Evolutionary conservation across 352 stramenopile species (phyloP).

Genomic region (Globisporangium cylindrosporum): DNA sequence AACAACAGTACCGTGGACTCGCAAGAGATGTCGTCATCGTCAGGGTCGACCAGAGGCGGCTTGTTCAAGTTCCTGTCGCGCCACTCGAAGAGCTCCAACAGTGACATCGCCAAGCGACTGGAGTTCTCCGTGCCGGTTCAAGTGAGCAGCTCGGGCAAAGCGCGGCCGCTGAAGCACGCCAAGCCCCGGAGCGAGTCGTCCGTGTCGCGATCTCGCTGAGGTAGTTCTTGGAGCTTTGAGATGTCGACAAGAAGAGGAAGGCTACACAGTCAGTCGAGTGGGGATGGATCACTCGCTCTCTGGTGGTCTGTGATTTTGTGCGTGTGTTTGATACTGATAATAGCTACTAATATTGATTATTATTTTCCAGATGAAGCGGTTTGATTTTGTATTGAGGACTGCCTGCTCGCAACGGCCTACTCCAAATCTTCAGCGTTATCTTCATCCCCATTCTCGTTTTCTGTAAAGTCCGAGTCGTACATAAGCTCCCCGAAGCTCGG

Average conservation of each 20-base stretch:
- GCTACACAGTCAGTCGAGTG: neutral
- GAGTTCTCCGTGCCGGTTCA: slow-evolving; percentile 59
- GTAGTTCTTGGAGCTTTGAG: neutral
- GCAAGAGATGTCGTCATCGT: neutral
- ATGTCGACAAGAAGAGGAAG: neutral
- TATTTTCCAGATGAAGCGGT: neutral
- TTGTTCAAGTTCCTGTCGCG: slow-evolving; percentile 39
- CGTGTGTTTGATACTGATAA: neutral
- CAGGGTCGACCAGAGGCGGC: slow-evolving; percentile 10
- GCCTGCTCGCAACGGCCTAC: neutral
- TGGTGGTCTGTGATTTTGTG: neutral
- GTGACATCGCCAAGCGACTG: slow-evolving; percentile 35
- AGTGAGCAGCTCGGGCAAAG: slow-evolving; percentile 26
- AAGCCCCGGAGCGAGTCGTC: neutral
- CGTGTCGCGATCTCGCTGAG: neutral
- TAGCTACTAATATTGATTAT: neutral
- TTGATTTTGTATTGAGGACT: neutral
- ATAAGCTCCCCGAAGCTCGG: slow-evolving; percentile 2
- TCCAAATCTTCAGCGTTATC: neutral
- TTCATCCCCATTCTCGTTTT: slow-evolving; percentile 12
- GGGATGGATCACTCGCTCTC: neutral
- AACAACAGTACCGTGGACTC: neutral
- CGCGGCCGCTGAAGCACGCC: slow-evolving; percentile 13
- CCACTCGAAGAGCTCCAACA: slow-evolving; percentile 19
- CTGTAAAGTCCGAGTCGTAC: slow-evolving; percentile 29